Evolutionary conservation across 257 asterid genomes (phyloP).

Genomic region (Solanum chiquidenum): DNA sequence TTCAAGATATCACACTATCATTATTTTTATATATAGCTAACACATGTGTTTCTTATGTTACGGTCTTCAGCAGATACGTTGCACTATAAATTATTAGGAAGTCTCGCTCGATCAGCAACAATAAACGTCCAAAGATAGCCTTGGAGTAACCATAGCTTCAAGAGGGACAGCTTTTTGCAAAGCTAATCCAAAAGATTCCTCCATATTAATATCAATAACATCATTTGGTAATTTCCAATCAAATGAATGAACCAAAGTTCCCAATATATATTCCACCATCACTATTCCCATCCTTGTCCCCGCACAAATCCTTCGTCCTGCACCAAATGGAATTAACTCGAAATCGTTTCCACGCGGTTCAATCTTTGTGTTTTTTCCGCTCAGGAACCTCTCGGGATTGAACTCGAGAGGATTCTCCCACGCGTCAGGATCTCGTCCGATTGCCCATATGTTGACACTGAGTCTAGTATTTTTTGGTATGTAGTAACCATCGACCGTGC

Average conservation of each 20-base stretch:
- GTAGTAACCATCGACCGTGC: slow-evolving; percentile 25
- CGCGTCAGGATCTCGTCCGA: slow-evolving; percentile 36
- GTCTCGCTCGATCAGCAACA: neutral
- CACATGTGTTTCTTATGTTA: rapidly evolving
- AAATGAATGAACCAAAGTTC: slow-evolving; percentile 39
- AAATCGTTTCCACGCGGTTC: slow-evolving; percentile 31
- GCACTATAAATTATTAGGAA: neutral
- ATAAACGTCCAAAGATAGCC: slow-evolving; percentile 22
- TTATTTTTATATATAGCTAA: neutral
- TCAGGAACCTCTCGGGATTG: slow-evolving; percentile 27
- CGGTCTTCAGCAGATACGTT: rapidly evolving
- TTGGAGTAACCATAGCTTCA: slow-evolving; percentile 31
- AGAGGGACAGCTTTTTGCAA: slow-evolving; percentile 42
- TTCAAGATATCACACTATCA: neutral
- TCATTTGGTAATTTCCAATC: slow-evolving; percentile 27
- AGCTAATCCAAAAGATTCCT: slow-evolving; percentile 39
- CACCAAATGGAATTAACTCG: slow-evolving; percentile 39
- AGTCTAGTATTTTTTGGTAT: slow-evolving; percentile 35
- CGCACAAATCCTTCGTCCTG: slow-evolving; percentile 42
- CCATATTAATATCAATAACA: slow-evolving; percentile 25
- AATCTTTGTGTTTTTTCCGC: neutral
- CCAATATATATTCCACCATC: slow-evolving; percentile 33
- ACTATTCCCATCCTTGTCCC: slow-evolving; percentile 40
- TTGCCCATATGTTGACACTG: slow-evolving; percentile 48
- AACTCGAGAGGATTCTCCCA: slow-evolving; percentile 43